Percentiles rank a stretch among this genome's conserved stretches.
Conservation (phyloP, 1,284 basidiomycete species). For the Melampsora abietis-canadensis region DNA sequence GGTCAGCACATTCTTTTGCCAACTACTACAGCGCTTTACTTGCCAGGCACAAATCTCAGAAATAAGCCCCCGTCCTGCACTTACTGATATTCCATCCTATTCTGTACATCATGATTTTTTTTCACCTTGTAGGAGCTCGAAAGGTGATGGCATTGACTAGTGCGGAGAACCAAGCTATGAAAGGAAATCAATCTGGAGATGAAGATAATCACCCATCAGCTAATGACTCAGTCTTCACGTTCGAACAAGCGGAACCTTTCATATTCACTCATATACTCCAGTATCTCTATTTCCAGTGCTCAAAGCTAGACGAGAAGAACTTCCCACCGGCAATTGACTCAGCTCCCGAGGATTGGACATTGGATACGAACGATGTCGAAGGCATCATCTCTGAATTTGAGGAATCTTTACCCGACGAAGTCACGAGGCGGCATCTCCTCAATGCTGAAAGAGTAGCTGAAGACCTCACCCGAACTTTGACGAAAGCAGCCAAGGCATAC, state of each 20-base stretch:
- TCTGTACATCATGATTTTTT: constrained; percentile 6
- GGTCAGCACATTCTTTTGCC: not conserved
- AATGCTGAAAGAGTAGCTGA: constrained; percentile 23
- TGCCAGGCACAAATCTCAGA: not conserved
- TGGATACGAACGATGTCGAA: not conserved
- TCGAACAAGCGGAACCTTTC: not conserved
- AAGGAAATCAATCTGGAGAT: too few relatives aligned
- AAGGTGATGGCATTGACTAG: constrained; percentile 11
- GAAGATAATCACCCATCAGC: not conserved
- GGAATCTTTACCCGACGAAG: constrained; percentile 13
- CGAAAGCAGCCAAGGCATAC: constrained; percentile 36
- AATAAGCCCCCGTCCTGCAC: not conserved
- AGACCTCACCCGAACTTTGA: constrained; percentile 27
- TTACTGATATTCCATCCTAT: not conserved
- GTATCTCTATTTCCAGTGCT: constrained; percentile 26
- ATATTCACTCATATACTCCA: constrained; percentile 7
- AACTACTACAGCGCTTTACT: not conserved
- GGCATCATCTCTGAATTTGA: constrained; percentile 18
- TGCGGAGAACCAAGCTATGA: constrained; percentile 1
- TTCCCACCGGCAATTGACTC: constrained; percentile 8
- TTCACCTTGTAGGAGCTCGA: constrained; percentile 5
- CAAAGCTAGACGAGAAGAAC: constrained; percentile 12
- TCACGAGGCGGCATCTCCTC: constrained; percentile 15
- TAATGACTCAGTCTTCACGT: not conserved
- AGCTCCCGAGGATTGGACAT: not conserved